A percentile compares a stretch with the other conserved stretches of the same genome.
phyloP scores from a whole-genome alignment of 2,329 filamentous ascomycete genomes.

The Alternaria arborescens region DNA sequence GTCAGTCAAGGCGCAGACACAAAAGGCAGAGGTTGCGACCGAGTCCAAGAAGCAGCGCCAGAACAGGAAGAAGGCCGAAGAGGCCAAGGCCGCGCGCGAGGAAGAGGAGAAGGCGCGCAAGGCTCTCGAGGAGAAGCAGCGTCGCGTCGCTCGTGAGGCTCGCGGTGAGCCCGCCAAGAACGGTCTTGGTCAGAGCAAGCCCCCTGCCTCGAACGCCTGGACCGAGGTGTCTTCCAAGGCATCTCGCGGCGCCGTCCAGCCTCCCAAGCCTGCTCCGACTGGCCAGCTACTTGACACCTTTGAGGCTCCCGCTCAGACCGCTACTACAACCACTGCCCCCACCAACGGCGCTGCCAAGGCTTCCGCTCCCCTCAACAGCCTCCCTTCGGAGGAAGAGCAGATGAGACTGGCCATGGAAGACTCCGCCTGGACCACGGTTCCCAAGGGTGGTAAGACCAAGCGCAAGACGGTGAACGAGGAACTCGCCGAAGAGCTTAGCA shows the following conservation, averaged over 20 bases:
- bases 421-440: constrained; percentile 68
- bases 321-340: constrained; percentile 46
- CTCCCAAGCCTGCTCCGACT: constrained; percentile 30
- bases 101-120: constrained; percentile 82
- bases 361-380: constrained; percentile 55
- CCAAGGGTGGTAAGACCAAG: constrained; percentile 63
- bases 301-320: constrained; percentile 54
- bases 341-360: constrained; percentile 54
- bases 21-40: constrained; percentile 61
- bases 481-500: constrained; percentile 52
- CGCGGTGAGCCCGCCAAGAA: constrained; percentile 87
- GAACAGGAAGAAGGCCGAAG: constrained; percentile 88
- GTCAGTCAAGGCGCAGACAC: constrained; percentile 68
- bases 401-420: constrained; percentile 59
- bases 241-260: constrained; percentile 31
- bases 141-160: constrained; percentile 79
- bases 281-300: constrained; percentile 61
- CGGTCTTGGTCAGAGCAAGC: constrained; percentile 63
- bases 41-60: constrained; percentile 97
- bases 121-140: constrained; percentile 79
- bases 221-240: constrained; percentile 42
- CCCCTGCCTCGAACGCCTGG: constrained; percentile 65
- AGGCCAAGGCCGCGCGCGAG: constrained; percentile 75
- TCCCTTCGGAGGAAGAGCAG: constrained; percentile 70
- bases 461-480: constrained; percentile 58